Conservation (phyloP, 2,329 filamentous ascomycete genomes). For the Cladophialophora yegresii region DNA sequence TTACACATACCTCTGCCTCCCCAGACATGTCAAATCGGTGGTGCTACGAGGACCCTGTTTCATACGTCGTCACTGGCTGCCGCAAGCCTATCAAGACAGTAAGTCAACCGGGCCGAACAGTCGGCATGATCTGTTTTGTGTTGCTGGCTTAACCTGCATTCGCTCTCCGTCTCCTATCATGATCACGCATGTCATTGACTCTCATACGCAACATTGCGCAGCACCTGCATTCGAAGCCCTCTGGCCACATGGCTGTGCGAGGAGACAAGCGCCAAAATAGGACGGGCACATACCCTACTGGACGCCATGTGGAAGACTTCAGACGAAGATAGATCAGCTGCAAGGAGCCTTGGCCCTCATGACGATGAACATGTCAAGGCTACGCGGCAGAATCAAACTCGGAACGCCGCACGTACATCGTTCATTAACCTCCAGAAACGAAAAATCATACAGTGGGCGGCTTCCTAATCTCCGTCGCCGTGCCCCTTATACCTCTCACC, state of each 20-base stretch:
- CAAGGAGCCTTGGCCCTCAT: too few species aligned
- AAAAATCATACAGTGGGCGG: slow-evolving; percentile 5
- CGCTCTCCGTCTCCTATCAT: too few species aligned
- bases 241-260: too few species aligned
- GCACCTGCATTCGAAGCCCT: too few species aligned
- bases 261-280: too few species aligned
- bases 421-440: background rate
- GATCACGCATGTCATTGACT: too few species aligned
- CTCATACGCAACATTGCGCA: too few species aligned
- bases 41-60: background rate
- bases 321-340: too few species aligned
- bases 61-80: background rate
- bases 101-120: too few species aligned
- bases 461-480: slow-evolving; percentile 50
- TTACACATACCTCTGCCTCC: background rate
- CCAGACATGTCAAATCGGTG: background rate
- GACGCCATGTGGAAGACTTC: too few species aligned
- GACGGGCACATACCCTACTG: too few species aligned
- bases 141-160: background rate
- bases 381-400: background rate
- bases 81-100: background rate
- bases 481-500: slow-evolving; percentile 53
- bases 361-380: background rate
- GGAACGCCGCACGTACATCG: background rate
- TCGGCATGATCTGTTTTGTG: background rate